Evolutionary conservation across 2,329 filamentous ascomycete species (phyloP).

Genomic region (Apiospora saccharicola): DNA sequence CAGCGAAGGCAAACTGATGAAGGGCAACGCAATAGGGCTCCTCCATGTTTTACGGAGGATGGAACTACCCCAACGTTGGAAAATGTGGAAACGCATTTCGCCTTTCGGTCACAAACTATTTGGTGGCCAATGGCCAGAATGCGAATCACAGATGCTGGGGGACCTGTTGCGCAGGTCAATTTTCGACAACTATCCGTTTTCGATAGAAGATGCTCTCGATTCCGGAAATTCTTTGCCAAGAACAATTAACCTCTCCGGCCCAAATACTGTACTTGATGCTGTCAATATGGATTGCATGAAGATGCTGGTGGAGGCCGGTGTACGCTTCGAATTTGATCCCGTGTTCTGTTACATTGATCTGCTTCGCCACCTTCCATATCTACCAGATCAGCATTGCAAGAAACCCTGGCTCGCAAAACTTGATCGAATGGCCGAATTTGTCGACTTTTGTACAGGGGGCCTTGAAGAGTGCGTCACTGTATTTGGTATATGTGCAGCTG

Average conservation of each 20-base stretch:
- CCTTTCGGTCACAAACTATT: neutral
- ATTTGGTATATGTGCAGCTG: neutral
- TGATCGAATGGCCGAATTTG: neutral
- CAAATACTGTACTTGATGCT: no score
- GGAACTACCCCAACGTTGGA: no score
- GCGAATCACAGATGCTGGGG: neutral
- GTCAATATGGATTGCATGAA: neutral
- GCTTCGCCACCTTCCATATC: no score
- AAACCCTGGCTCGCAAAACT: neutral
- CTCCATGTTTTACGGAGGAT: no score
- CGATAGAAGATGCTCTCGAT: neutral
- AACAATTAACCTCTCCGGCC: neutral
- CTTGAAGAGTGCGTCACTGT: neutral
- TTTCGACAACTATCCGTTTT: neutral
- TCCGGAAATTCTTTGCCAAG: neutral
- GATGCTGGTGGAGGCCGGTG: neutral
- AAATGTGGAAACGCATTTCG: neutral
- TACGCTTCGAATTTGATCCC: no score
- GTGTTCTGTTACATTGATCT: no score
- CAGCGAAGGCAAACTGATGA: neutral
- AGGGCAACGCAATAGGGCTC: no score
- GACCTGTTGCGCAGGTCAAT: no score
- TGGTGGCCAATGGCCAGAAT: neutral
- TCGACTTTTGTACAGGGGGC: rapidly evolving
- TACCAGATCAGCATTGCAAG: no score